Base-by-base conservation (phyloP, 176 grass and related monocot species). In the Hsuehochloa calcarea region DNA sequence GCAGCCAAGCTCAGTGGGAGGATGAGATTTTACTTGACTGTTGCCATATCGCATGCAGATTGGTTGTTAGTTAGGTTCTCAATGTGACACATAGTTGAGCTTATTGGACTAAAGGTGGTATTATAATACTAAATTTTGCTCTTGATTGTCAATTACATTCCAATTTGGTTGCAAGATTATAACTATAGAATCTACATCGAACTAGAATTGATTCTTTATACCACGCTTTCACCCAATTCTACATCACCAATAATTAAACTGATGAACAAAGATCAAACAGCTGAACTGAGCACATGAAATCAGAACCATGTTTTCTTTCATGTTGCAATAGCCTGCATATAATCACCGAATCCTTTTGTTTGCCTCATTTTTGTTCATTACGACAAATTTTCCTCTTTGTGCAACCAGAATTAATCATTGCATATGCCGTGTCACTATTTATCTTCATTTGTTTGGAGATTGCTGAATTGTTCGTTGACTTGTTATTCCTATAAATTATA, bases 261-360 rank as follows among this genome's bases (percentile, higher is more conserved):
- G 2, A 68, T 70, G 64, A 29, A 39, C 10, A 39, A 39, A 10
- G 6, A 40, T 49, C 5, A 9, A 64, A 46, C 4, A 49, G 26
- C 6, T 0, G 7, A 58, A 63, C 14, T 64, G 23, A 35, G 26
- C 39, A 25, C n/a, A 23, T 52, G 4, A 80, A 65, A 80, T 66
- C 5, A 49, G 43, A 65, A 39, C 4, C 13, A 64, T 52, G 8
- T 54, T 17, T 64, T 63, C 34, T 73, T 83, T 73, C 16, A 70
- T 46, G 10, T 60, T 37, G 17, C 19, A 37, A 55, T 47, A 69
- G 3, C 64, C 45, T 75, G 59, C 31, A 37, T 55, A 4, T 31
- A 65, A 65, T 77, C 27, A 86, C 38, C 26, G 5, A 31, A 67
- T 68, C 23, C 68, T 72, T 65, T 78, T 47, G 47, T 65, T 64